phyloP scores from a whole-genome alignment of 2,329 filamentous ascomycete genomes.

The Plectosphaerella sp. region DNA sequence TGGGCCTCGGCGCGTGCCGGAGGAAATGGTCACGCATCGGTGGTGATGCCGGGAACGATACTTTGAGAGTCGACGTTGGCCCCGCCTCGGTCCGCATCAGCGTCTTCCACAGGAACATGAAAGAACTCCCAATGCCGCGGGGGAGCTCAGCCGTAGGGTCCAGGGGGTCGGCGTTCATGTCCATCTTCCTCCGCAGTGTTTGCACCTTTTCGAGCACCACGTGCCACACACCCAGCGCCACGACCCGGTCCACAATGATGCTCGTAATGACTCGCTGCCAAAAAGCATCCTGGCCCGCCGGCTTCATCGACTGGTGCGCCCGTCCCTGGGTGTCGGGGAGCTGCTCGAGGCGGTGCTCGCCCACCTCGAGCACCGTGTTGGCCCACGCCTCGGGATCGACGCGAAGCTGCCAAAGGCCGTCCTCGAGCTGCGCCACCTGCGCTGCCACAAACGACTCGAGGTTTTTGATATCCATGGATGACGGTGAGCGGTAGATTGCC shows the following conservation, averaged over 20 bases:
- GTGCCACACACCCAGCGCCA: slow-evolving; percentile 2
- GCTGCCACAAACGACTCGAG: slow-evolving; percentile 40
- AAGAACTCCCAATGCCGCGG: too few species aligned
- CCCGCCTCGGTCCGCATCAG: slow-evolving; percentile 2
- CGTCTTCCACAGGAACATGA: too few species aligned
- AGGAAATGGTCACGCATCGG: slow-evolving; percentile 29
- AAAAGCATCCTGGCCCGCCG: slow-evolving; percentile 16
- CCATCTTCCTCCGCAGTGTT: background rate
- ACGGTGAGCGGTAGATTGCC: slow-evolving; percentile 47
- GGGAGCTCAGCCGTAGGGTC: slow-evolving; percentile 19
- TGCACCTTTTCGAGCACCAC: slow-evolving; percentile 2
- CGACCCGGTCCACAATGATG: slow-evolving; percentile 21
- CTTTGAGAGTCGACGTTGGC: slow-evolving; percentile 4
- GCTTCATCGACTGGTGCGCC: slow-evolving; percentile 18
- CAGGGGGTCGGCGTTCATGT: background rate
- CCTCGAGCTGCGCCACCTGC: slow-evolving; percentile 35
- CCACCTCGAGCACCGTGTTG: slow-evolving; percentile 32
- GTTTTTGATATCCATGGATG: slow-evolving; percentile 36
- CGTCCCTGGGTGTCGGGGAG: slow-evolving; percentile 32
- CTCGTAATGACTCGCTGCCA: slow-evolving; percentile 33
- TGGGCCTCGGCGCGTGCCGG: slow-evolving; percentile 19
- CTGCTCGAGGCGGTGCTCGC: slow-evolving; percentile 41
- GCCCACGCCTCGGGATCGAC: slow-evolving; percentile 57
- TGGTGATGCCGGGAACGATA: slow-evolving; percentile 29
- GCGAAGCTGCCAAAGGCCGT: slow-evolving; percentile 50